Evolutionary conservation across 805 yeast species (phyloP).

Genomic region (Pachysolen tannophilus): DNA sequence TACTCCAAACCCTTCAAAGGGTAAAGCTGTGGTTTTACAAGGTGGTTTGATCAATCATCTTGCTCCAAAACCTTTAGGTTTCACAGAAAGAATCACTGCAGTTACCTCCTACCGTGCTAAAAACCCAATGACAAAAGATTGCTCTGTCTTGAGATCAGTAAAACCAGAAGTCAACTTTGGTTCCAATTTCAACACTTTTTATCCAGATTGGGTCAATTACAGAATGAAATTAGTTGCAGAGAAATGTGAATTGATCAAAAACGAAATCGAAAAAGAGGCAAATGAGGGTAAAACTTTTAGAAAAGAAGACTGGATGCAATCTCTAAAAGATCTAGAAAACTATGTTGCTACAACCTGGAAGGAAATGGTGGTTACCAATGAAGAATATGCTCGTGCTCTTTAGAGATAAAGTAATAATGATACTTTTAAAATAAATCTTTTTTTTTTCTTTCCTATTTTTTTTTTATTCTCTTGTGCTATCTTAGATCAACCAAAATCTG

Average conservation of each 20-base stretch:
- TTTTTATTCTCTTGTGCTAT: too few relatives aligned
- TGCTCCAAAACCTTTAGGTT: conserved; percentile 36
- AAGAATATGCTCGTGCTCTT: conserved; percentile 13
- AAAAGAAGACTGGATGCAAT: conserved; percentile 26
- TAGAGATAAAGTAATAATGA: too few relatives aligned
- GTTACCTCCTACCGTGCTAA: conserved; percentile 35
- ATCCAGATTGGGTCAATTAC: conserved; percentile 31
- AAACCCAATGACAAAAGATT: conserved; percentile 26
- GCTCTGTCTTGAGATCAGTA: conserved; percentile 31
- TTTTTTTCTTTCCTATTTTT: too few relatives aligned
- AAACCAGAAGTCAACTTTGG: conserved; percentile 30
- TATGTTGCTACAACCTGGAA: conserved; percentile 23
- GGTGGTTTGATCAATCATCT: conserved; percentile 38
- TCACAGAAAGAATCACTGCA: conserved; percentile 33
- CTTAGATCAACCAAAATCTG: too few relatives aligned
- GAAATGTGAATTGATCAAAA: conserved; percentile 22
- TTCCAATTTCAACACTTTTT: conserved; percentile 28
- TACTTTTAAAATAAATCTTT: too few relatives aligned
- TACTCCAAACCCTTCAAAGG: conserved; percentile 35
- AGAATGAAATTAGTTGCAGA: conserved; percentile 26
- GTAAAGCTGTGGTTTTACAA: conserved; percentile 42
- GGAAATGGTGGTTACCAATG: conserved; percentile 25
- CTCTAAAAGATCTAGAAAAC: conserved; percentile 23
- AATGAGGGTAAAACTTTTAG: conserved; percentile 24
- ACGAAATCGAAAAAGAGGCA: conserved; percentile 15